Evolutionary conservation across 2,329 filamentous ascomycete genomes (phyloP).

Genomic region (Hypoxylon sp.): DNA sequence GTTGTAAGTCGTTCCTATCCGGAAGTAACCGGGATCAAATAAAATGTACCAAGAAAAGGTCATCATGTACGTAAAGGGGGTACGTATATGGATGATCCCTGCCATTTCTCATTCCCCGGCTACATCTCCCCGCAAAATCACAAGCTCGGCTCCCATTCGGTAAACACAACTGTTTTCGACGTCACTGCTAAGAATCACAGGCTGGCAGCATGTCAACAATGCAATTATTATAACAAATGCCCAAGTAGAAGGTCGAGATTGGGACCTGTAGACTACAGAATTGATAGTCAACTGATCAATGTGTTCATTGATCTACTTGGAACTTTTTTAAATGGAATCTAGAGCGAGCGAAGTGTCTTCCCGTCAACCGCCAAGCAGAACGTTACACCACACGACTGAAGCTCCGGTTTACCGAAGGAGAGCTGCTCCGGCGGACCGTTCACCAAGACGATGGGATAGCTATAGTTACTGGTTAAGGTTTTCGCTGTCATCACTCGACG

Average conservation of each 20-base stretch:
- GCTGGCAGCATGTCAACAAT: conserved; percentile 24
- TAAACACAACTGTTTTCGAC: conserved; percentile 56
- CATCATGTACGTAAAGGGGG: conserved; percentile 15
- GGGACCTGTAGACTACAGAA: neutral
- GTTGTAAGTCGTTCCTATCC: conserved; percentile 29
- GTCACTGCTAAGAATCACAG: conserved; percentile 55
- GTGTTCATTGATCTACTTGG: neutral
- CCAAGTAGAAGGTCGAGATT: conserved; percentile 14
- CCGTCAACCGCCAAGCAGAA: conserved; percentile 27
- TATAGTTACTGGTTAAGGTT: conserved; percentile 30
- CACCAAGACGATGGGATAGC: conserved; percentile 15
- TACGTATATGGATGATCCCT: conserved; percentile 28
- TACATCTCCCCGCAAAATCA: conserved; percentile 67
- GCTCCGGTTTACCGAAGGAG: conserved; percentile 48
- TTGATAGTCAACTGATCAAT: conserved; percentile 9
- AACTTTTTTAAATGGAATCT: conserved; percentile 4
- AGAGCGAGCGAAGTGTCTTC: conserved; percentile 17
- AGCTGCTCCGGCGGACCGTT: conserved; percentile 46
- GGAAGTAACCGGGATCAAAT: conserved; percentile 39
- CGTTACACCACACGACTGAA: conserved; percentile 33
- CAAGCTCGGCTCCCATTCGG: conserved; percentile 70
- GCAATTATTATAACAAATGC: conserved; percentile 6
- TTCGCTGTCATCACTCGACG: conserved; percentile 40
- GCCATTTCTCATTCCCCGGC: conserved; percentile 35
- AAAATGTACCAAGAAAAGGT: too few species aligned